A percentile compares a stretch with the other conserved stretches of the same genome.
Conservation (phyloP, 2,329 filamentous ascomycete genomes). For the Penicillium sclerotigenum region DNA sequence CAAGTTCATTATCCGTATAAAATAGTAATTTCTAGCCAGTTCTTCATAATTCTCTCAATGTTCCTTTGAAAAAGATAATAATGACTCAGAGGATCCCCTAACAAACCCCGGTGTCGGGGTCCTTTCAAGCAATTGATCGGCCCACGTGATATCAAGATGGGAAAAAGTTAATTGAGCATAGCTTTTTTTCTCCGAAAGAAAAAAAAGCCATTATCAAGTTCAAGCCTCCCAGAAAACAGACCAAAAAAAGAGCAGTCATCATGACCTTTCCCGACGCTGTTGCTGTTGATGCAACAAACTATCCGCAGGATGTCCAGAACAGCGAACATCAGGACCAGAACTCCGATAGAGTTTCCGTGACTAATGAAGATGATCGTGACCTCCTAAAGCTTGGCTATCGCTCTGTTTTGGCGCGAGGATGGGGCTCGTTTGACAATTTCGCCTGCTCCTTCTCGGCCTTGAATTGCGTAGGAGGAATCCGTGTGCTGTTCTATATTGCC, state of each 20-base stretch:
- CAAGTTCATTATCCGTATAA: background rate
- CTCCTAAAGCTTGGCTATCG: constrained; percentile 26
- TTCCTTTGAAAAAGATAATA: background rate
- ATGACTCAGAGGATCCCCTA: background rate
- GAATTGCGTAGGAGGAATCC: constrained; percentile 28
- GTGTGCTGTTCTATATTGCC: constrained; percentile 30
- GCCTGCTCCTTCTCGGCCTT: constrained; percentile 30
- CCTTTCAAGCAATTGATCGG: constrained; percentile 6
- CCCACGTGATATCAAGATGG: constrained; percentile 12
- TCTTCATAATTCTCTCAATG: background rate
- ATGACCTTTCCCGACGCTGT: constrained; percentile 8
- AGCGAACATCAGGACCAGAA: background rate
- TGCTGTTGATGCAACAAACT: constrained; percentile 7
- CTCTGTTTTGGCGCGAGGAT: constrained; percentile 26
- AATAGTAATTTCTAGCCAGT: background rate
- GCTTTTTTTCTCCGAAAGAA: background rate
- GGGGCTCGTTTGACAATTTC: constrained; percentile 29
- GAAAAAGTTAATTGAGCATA: constrained; percentile 6
- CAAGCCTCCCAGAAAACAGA: background rate
- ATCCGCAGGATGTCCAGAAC: constrained; percentile 6
- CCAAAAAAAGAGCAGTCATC: background rate
- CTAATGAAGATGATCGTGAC: constrained; percentile 27
- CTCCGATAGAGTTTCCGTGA: constrained; percentile 10
- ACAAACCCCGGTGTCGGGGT: constrained; percentile 4
- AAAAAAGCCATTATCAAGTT: background rate